Evolutionary conservation across 257 asterid genomes (phyloP).

Genomic region (Plantago ovata): DNA sequence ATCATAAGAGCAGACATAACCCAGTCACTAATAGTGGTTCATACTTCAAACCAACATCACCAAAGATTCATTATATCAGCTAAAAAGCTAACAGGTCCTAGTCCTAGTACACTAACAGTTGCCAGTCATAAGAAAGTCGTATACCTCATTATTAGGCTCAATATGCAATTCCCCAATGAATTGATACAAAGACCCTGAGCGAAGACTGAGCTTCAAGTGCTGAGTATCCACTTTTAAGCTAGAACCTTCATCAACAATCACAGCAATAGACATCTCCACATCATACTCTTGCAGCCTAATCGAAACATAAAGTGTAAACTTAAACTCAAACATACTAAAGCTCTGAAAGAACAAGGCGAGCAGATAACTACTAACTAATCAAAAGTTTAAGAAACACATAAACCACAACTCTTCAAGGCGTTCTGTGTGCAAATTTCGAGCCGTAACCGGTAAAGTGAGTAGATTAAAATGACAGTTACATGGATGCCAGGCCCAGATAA

Average conservation of each 20-base stretch:
- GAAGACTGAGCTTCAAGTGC: slow-evolving; percentile 58
- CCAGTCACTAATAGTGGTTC: background rate
- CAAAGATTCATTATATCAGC: slow-evolving; percentile 1
- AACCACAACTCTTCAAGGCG: background rate
- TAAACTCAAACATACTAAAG: slow-evolving; percentile 5
- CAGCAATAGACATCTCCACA: slow-evolving; percentile 63
- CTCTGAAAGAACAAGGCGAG: background rate
- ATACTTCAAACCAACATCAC: too few species aligned
- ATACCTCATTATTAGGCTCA: slow-evolving; percentile 59
- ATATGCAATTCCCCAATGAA: slow-evolving; percentile 83
- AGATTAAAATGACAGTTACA: background rate
- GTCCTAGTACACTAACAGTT: background rate
- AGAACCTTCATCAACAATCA: slow-evolving; percentile 62
- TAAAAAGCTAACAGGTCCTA: too few species aligned
- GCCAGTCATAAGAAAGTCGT: slow-evolving; percentile 9
- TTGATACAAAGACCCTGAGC: slow-evolving; percentile 65
- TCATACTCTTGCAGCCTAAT: slow-evolving; percentile 68
- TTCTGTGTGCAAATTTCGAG: background rate
- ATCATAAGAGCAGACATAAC: background rate
- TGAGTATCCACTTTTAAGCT: slow-evolving; percentile 61
- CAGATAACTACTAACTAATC: background rate
- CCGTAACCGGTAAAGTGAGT: background rate
- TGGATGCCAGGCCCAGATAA: background rate
- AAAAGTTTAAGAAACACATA: background rate
- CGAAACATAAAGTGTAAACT: slow-evolving; percentile 5